A percentile compares a stretch with the other conserved stretches of the same genome.
Evolutionary conservation across 139 green algal species (phyloP).

Genomic region (Tetraselmis striata): DNA sequence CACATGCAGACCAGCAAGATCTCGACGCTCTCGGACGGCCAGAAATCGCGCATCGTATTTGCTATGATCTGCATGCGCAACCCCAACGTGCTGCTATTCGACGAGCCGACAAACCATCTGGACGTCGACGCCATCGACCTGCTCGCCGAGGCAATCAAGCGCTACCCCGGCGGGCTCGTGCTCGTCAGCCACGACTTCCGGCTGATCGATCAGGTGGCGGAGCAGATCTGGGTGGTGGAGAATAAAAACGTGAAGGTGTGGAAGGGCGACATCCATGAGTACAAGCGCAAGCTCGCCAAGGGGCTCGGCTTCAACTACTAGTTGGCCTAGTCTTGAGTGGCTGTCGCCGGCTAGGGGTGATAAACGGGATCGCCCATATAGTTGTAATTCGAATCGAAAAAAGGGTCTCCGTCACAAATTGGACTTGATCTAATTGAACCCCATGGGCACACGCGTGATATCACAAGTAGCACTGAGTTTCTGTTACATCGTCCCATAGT

Average conservation of each 20-base stretch:
- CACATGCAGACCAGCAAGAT: conserved; percentile 58
- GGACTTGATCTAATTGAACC: no score
- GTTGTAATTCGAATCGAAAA: no score
- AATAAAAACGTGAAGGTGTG: conserved; percentile 15
- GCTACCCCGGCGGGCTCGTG: conserved; percentile 79
- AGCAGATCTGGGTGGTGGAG: conserved; percentile 18
- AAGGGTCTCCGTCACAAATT: no score
- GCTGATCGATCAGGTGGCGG: conserved; percentile 52
- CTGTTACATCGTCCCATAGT: no score
- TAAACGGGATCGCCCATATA: no score
- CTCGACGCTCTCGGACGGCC: conserved; percentile 80
- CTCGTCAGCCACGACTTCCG: conserved; percentile 88
- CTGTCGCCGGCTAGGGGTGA: no score
- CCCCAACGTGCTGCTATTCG: conserved; percentile 88
- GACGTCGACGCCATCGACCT: conserved; percentile 96
- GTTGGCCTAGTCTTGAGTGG: no score
- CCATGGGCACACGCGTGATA: no score
- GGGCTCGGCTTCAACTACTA: conserved; percentile 8
- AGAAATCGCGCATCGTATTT: conserved; percentile 87
- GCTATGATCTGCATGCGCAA: conserved; percentile 74
- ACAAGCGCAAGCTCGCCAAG: conserved; percentile 13
- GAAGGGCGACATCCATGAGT: conserved; percentile 17
- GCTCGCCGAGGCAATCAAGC: conserved; percentile 84
- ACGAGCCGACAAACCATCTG: conserved; percentile 69
- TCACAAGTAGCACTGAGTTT: no score